phyloP scores from a whole-genome alignment of 495 filamentous ascomycete genomes.

The Pyronema omphalodes region DNA sequence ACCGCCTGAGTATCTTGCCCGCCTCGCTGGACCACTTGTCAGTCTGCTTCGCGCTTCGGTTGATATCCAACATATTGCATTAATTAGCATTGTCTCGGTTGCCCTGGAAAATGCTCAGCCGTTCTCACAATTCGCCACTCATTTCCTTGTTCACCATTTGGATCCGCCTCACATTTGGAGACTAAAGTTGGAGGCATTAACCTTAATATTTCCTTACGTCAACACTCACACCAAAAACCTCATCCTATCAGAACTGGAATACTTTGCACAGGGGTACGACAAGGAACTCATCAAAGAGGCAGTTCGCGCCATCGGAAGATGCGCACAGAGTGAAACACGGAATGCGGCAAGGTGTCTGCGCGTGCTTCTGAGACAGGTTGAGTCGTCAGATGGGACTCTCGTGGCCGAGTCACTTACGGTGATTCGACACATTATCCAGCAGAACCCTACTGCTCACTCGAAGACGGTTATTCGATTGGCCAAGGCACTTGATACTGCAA shows the following conservation, averaged over 20 bases:
- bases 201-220: constrained; percentile 71
- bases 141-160: constrained; percentile 66
- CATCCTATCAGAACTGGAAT: constrained; percentile 78
- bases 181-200: constrained; percentile 77
- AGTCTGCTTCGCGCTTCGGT: constrained; percentile 65
- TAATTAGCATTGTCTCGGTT: constrained; percentile 86
- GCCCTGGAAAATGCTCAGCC: constrained; percentile 50
- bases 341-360: constrained; percentile 60
- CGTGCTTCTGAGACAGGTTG: constrained; percentile 67
- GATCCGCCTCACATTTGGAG: constrained; percentile 74
- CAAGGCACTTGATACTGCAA: constrained; percentile 71
- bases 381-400: constrained; percentile 57
- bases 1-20: constrained; percentile 48
- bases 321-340: constrained; percentile 55
- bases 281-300: constrained; percentile 66
- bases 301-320: constrained; percentile 80
- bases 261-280: constrained; percentile 65
- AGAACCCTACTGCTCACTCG: constrained; percentile 56
- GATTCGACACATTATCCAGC: constrained; percentile 87
- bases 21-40: constrained; percentile 63
- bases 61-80: constrained; percentile 72
- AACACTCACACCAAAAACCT: constrained; percentile 58
- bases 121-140: constrained; percentile 68
- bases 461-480: constrained; percentile 78
- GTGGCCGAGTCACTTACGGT: constrained; percentile 84